Conservation (phyloP, 306 rosid genomes). For the Cucurbita argyrosperma region DNA sequence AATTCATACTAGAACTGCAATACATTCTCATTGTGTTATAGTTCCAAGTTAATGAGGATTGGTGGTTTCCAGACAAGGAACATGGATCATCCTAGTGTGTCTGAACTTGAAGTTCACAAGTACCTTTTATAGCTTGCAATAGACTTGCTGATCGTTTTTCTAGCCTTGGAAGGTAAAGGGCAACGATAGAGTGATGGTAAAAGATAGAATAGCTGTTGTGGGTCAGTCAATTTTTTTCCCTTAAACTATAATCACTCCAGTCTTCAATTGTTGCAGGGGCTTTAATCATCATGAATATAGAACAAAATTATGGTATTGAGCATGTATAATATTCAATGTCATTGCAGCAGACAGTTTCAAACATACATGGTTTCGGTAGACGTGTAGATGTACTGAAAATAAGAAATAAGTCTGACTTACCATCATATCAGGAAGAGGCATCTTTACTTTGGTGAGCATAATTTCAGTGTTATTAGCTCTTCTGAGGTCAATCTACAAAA, state of each 20-base stretch:
- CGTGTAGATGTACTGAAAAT: not conserved
- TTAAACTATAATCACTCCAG: not conserved
- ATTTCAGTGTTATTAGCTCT: constrained; percentile 96
- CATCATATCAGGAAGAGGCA: constrained; percentile 99
- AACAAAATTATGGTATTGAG: not conserved
- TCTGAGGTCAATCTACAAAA: constrained; percentile 70
- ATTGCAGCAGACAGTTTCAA: not conserved
- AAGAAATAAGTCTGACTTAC: constrained; percentile 32
- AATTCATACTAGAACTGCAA: not conserved
- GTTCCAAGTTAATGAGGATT: not conserved
- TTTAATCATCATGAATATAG: not conserved
- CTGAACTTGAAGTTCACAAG: not conserved
- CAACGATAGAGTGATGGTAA: not conserved
- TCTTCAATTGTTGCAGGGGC: not conserved
- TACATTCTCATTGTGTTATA: not conserved
- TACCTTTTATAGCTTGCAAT: not conserved
- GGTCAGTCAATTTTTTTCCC: not conserved
- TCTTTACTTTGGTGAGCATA: constrained; percentile 99
- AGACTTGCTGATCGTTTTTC: not conserved
- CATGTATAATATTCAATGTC: not conserved
- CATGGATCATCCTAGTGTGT: not conserved
- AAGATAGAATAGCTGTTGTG: not conserved
- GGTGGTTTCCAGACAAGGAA: not conserved
- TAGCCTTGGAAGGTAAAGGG: not conserved
- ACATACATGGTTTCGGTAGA: not conserved